phyloP scores from a whole-genome alignment of 805 yeast genomes.

The Candida sithepensis region DNA sequence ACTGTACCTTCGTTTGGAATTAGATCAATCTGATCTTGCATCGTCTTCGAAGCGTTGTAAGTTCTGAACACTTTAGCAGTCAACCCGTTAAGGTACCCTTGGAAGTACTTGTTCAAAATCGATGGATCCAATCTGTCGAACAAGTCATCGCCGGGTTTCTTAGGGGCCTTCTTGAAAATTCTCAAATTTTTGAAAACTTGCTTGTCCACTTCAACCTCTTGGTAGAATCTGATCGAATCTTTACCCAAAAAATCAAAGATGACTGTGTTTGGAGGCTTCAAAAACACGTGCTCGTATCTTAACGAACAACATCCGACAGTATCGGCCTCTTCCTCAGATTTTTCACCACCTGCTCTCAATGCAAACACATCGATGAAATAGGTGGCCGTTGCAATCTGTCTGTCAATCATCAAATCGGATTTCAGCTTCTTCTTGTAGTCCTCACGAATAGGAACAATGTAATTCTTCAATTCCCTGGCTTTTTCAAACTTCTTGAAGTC shows the following conservation, averaged over 20 bases:
- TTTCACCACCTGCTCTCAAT: slow-evolving; percentile 96
- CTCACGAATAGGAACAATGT: slow-evolving; percentile 66
- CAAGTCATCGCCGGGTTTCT: slow-evolving; percentile 86
- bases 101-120: slow-evolving; percentile 79
- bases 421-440: slow-evolving; percentile 72
- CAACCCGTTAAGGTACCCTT: slow-evolving; percentile 85
- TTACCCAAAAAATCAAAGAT: slow-evolving; percentile 93
- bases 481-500: slow-evolving; percentile 92
- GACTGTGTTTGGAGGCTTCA: slow-evolving; percentile 81
- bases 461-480: slow-evolving; percentile 76
- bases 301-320: slow-evolving; percentile 97
- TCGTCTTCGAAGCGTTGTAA: slow-evolving; percentile 91
- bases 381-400: slow-evolving; percentile 93
- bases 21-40: slow-evolving; percentile 89
- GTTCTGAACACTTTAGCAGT: slow-evolving; percentile 98
- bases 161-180: slow-evolving; percentile 85
- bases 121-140: slow-evolving; percentile 89
- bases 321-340: slow-evolving; percentile 95
- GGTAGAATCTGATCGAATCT: slow-evolving; percentile 87
- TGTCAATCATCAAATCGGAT: slow-evolving; percentile 71
- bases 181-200: slow-evolving; percentile 88
- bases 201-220: slow-evolving; percentile 87
- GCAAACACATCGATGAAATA: slow-evolving; percentile 91
- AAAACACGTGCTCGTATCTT: slow-evolving; percentile 82
- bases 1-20: slow-evolving; percentile 85